Base-by-base conservation (phyloP, 306 rosid species). In the Rosa chinensis region DNA sequence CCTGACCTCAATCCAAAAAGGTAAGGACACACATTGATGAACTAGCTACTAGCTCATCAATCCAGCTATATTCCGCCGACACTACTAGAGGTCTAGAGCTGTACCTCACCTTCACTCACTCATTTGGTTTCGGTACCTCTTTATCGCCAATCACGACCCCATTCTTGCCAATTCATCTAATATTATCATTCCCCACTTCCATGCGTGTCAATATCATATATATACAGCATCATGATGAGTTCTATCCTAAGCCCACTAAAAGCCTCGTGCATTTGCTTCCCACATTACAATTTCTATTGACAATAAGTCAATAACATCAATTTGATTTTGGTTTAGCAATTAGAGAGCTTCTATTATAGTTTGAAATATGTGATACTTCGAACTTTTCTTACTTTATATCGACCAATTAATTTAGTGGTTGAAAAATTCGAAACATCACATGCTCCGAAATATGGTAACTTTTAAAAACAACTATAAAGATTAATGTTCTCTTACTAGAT, bases 371-470 rank as follows among this genome's bases (percentile, higher is more conserved):
- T 23, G 13, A 25, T 28, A 13, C 4, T 10, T 59, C 6, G 3
- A 23, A 2, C 0, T 0, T 56, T 23, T 8, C 5, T 3, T 55
- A 58, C 9, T 1, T 61, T 25, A 11, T 0, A 61, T 61, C 0
- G 13, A 9, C 0, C 4, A 1, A 9, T 10, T 61, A 2, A 7
- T 23, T 59, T 10, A 10, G 5, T 5, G 10, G 2, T 0, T n/a
- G 4, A 56, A 56, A 56, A 56, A 8, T 1, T 56, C 25, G 11
- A 21, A 28, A 61, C 67, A 61, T 25, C 4, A 61, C 18, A 59
- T 59, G 4, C 0, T 23, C 0, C 0, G 2, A 20, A 20, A 20
- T 56, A 56, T n/a, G 25, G 6, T 55, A n/a, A n/a, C 0, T 20
- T 56, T 56, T 56, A n/a, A 9, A n/a, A 2, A 2, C 3, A 20